phyloP scores from a whole-genome alignment of 805 yeast species.

The Candida hungchunana region DNA sequence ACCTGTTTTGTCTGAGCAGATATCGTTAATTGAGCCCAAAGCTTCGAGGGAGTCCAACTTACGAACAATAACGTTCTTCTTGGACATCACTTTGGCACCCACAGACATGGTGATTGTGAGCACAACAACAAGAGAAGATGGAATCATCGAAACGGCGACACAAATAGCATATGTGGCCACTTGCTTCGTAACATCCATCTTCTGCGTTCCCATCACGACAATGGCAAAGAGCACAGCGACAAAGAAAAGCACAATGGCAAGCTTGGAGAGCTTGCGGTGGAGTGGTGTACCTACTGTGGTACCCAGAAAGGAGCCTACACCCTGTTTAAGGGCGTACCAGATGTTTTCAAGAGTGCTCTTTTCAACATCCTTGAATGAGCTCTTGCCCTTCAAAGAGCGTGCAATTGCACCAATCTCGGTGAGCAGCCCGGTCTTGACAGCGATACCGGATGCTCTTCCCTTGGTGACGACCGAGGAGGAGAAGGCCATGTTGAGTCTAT shows the following conservation, averaged over 20 bases:
- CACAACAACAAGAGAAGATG: slow-evolving; percentile 75
- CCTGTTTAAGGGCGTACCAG: slow-evolving; percentile 42
- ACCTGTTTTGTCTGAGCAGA: slow-evolving; percentile 82
- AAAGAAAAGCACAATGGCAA: slow-evolving; percentile 67
- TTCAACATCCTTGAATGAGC: slow-evolving; percentile 36
- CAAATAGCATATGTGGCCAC: slow-evolving; percentile 89
- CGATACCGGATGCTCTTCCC: slow-evolving; percentile 72
- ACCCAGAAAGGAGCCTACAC: slow-evolving; percentile 68
- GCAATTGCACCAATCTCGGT: slow-evolving; percentile 80
- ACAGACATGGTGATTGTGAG: slow-evolving; percentile 84
- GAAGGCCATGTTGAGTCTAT: slow-evolving; percentile 66
- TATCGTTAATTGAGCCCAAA: slow-evolving; percentile 72
- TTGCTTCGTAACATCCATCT: slow-evolving; percentile 66
- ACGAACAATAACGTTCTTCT: slow-evolving; percentile 66
- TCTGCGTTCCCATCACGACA: slow-evolving; percentile 82
- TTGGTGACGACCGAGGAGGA: slow-evolving; percentile 67
- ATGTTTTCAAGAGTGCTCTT: slow-evolving; percentile 37
- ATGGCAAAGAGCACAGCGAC: slow-evolving; percentile 85
- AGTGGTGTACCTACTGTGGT: slow-evolving; percentile 78
- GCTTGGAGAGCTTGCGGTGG: slow-evolving; percentile 67
- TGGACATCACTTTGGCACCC: slow-evolving; percentile 69
- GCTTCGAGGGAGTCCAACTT: slow-evolving; percentile 77
- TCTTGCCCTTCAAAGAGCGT: slow-evolving; percentile 43
- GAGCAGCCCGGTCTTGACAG: slow-evolving; percentile 58
- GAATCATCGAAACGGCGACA: slow-evolving; percentile 75